phyloP scores from a whole-genome alignment of 257 asterid species.

The Mentha longifolia region DNA sequence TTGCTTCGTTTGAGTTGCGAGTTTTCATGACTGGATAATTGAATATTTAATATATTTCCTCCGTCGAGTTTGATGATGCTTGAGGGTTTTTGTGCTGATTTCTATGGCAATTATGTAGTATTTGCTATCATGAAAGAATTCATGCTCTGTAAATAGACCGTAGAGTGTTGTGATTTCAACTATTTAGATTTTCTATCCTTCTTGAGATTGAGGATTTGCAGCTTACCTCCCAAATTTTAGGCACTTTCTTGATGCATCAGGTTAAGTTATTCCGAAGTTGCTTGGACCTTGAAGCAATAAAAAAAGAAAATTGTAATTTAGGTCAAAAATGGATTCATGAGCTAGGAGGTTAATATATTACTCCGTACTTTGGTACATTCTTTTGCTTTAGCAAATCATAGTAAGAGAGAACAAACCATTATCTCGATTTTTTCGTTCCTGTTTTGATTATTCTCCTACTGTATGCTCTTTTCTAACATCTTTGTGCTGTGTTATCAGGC shows the following conservation, averaged over 20 bases:
- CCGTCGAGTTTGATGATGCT: not conserved
- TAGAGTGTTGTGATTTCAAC: not conserved
- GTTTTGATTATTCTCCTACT: not conserved
- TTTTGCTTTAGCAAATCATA: no score
- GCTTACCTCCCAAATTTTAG: not conserved
- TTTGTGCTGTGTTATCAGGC: constrained; percentile 20
- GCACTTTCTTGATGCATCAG: not conserved
- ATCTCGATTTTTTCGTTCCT: not conserved
- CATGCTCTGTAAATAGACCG: not conserved
- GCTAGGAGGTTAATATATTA: not conserved
- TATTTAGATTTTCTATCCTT: no score
- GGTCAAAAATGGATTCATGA: not conserved
- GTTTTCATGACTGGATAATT: constrained; percentile 7
- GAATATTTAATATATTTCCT: not conserved
- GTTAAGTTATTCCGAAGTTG: not conserved
- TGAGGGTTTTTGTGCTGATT: not conserved
- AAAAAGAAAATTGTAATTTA: not conserved
- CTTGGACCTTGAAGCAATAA: constrained; percentile 11
- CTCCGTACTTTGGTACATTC: no score
- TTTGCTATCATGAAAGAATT: not conserved
- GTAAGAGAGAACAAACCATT: no score
- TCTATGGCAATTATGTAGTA: not conserved
- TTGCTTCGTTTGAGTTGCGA: not conserved
- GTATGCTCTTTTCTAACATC: constrained; percentile 15
- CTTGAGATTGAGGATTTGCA: not conserved